Evolutionary conservation across 108 stramenopile species (phyloP), one percentile per base, ranked within the genome.

Genomic region (Nannochloropsis granulata): DNA sequence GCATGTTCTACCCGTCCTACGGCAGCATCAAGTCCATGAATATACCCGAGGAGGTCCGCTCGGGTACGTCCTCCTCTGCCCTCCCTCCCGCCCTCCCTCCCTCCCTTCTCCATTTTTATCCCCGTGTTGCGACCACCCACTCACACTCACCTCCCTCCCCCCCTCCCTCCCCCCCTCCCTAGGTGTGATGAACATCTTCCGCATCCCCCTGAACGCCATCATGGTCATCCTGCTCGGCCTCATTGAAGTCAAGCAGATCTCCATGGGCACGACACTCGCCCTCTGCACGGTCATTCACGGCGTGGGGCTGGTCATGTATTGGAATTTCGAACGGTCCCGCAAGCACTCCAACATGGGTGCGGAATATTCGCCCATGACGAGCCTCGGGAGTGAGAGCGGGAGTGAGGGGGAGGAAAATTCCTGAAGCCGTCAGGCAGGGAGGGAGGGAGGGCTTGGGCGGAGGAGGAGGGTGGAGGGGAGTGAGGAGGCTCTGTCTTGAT

Each of bases 111-210:
- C 34, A 34, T 34, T 1, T 34, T 1, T 34, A 34, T 34, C 34
- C 5, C 34, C 34, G 34, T 34, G 34, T 34, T 34, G 34, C 34
- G 19, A 71, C 16, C 56, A n/a, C 11, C 10, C 56, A n/a, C 56
- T 71, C 56, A 2, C 56, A 7, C 11, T 10, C 56, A 16, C 11
- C 10, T 0, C 56, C n/a, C 11, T 10, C 16, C 11, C 11, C 56
- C n/a, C 56, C 56, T 7, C n/a, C 56, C 10, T 10, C 56, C n/a
- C 10, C 56, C 21, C 56, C 11, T 7, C 56, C n/a, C 10, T 11
- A 14, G 86, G 82, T 25, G 83, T 87, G 23, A 87, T 87, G 86
- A 87, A 82, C 80, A 87, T 87, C 19, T 87, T 87, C 82, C 26
- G 86, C 25, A 79, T 87, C 0, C 86, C 86, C 25, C 83, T 87